Evolutionary conservation across 257 asterid genomes (phyloP).

Genomic region (Cynanchum wilfordii): DNA sequence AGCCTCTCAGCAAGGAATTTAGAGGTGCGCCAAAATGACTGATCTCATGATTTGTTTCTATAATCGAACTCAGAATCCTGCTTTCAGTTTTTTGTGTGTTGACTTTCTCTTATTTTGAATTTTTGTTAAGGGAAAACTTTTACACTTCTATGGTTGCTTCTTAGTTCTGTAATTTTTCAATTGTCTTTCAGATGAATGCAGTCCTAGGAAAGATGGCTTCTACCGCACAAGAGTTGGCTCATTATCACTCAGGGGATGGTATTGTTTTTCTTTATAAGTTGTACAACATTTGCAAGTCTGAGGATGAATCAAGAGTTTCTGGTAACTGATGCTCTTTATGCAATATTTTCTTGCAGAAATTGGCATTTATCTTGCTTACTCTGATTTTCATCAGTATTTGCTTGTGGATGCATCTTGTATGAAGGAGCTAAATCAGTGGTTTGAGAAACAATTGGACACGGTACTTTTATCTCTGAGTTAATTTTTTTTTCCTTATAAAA

Average conservation of each 20-base stretch:
- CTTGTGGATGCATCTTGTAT: constrained; percentile 71
- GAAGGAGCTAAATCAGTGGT: constrained; percentile 93
- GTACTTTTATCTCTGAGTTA: constrained; percentile 32
- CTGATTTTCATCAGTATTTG: constrained; percentile 82
- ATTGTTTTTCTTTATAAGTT: constrained; percentile 17
- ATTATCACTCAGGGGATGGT: constrained; percentile 98
- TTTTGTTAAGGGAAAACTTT: neutral
- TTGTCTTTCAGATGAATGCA: constrained; percentile 64
- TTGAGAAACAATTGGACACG: constrained; percentile 80
- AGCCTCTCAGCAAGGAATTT: constrained; percentile 87
- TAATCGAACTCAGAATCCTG: neutral
- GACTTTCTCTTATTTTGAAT: neutral
- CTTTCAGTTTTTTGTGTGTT: neutral
- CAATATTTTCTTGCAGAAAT: constrained; percentile 50
- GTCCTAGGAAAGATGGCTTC: constrained; percentile 90
- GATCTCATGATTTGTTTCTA: neutral
- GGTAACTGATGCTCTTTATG: constrained; percentile 7
- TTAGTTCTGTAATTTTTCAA: constrained; percentile 11
- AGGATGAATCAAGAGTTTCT: neutral
- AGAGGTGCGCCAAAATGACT: constrained; percentile 49
- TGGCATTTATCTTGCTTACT: constrained; percentile 80
- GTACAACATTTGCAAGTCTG: neutral
- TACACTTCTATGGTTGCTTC: constrained; percentile 7
- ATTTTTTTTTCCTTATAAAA: neutral
- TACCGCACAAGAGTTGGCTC: constrained; percentile 87